Evolutionary conservation across 176 grass and related monocot species (phyloP).

Genomic region (Rhynchospora tenuis): DNA sequence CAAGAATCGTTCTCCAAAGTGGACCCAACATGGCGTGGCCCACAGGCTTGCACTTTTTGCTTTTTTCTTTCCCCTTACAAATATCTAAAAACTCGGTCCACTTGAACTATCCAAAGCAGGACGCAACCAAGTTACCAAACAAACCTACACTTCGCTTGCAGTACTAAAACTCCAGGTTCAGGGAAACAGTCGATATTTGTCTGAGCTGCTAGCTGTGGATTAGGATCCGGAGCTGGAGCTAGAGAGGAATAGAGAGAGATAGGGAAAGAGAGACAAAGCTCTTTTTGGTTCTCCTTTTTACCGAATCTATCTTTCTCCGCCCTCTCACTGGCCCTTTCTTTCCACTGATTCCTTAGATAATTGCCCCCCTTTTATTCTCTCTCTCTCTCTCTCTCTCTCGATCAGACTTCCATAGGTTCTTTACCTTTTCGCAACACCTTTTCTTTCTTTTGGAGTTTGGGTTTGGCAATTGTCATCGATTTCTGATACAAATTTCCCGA

Average conservation of each 20-base stretch:
- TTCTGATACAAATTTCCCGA: background rate
- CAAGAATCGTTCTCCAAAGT: background rate
- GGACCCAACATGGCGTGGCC: background rate
- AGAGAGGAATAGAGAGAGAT: constrained; percentile 2
- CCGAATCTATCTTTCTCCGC: background rate
- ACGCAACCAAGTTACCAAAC: background rate
- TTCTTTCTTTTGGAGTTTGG: background rate
- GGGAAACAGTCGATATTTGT: background rate
- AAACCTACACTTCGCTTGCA: background rate
- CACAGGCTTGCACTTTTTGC: constrained; percentile 5
- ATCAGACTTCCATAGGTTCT: background rate
- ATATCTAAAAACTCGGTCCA: background rate
- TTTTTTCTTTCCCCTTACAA: background rate
- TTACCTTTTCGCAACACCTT: background rate
- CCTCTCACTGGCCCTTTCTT: background rate
- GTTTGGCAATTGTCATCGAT: background rate
- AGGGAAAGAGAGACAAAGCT: background rate
- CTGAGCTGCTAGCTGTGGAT: constrained; percentile 2
- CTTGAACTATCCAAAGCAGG: background rate
- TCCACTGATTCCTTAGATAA: constrained; percentile 16
- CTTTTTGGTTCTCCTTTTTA: background rate
- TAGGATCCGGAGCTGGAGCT: constrained; percentile 14
- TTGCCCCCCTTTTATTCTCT: background rate
- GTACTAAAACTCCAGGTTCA: background rate
- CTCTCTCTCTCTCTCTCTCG: background rate